Base-by-base conservation (phyloP, 2,329 filamentous ascomycete species). In the Hypoxylon sp. region DNA sequence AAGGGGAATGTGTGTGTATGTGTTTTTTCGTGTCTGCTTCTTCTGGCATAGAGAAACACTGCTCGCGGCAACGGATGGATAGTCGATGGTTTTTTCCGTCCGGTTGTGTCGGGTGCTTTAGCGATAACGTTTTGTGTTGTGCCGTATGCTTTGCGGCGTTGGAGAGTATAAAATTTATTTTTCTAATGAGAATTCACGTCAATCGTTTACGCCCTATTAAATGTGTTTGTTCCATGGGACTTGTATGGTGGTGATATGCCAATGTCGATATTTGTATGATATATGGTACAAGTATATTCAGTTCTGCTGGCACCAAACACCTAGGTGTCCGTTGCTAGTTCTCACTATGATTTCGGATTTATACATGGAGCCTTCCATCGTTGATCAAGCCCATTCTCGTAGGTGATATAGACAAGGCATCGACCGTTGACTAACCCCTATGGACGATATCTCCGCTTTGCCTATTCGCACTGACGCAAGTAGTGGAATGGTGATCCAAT, bases 121-220 rank as follows among this genome's bases (percentile, higher is more conserved):
- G 28, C 23, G 46, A 36, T 30, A 34, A 28, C 4, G 17, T 49
- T 58, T 48, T 49, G 38, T 38, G 23, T 43, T 51, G 34, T 43
- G 56, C 46, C 32, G 30, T 21, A 4, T 28, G 34, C 19, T 7
- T 48, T 19, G 30, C 45, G 55, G 55, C 55, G 41, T 36, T 49
- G 14, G 55, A 58, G 55, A 34, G 34, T 17, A 36, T 36, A 50
- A 57, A 49, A 32, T 45, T 49, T 58, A 49, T 50, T n/a, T 43
- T 63, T 57, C 34, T 63, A 49, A 58, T 58, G 46, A 56, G 41
- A 49, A 58, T n/a, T 36, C 43, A 14, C 23, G 53, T 49, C 55
- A 21, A 49, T 58, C 55, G 14, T 58, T 52, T 48, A 43, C 38
- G 38, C 17, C 38, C 21, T 43, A 43, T 43, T 21, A 41, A 41